Evolutionary conservation across 2,329 filamentous ascomycete species (phyloP).

Genomic region (Aspergillus latus): DNA sequence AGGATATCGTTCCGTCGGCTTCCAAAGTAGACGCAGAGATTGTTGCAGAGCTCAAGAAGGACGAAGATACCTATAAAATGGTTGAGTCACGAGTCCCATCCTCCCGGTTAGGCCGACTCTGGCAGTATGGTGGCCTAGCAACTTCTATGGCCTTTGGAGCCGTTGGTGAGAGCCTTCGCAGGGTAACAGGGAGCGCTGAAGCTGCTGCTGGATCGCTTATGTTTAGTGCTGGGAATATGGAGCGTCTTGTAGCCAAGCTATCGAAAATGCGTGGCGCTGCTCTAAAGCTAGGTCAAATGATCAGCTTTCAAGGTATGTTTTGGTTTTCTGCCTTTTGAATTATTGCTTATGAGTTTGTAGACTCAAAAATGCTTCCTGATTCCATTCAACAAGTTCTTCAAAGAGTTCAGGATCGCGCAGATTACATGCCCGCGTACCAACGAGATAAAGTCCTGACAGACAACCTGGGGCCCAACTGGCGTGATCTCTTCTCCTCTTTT

Average conservation of each 20-base stretch:
- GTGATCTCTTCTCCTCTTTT: conserved; percentile 77
- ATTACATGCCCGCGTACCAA: conserved; percentile 97
- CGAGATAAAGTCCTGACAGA: conserved; percentile 76
- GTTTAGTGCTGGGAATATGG: conserved; percentile 86
- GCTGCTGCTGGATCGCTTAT: conserved; percentile 71
- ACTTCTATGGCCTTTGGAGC: conserved; percentile 95
- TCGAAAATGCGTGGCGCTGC: conserved; percentile 96
- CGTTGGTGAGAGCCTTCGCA: conserved; percentile 78
- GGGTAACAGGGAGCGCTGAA: conserved; percentile 68
- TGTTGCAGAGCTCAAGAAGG: conserved; percentile 26
- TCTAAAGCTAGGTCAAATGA: conserved; percentile 96
- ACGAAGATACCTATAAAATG: conserved; percentile 61
- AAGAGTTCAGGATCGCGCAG: conserved; percentile 90
- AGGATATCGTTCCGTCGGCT: too few species aligned
- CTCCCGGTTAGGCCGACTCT: conserved; percentile 79
- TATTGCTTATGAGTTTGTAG: too few species aligned
- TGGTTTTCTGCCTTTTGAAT: too few species aligned
- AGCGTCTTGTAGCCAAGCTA: conserved; percentile 85
- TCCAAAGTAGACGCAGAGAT: conserved; percentile 19
- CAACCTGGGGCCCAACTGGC: conserved; percentile 83
- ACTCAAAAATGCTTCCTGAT: conserved; percentile 87
- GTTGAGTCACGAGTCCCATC: conserved; percentile 88
- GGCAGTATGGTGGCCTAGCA: conserved; percentile 92
- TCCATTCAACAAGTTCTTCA: conserved; percentile 87
- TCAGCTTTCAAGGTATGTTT: conserved; percentile 76